A percentile compares a stretch with the other conserved stretches of the same genome.
These are phyloP conservation scores for Lignosus rhinocerotis DNA, from an alignment of 1,284 basidiomycete species.

Conservation along the genomic window DNA sequence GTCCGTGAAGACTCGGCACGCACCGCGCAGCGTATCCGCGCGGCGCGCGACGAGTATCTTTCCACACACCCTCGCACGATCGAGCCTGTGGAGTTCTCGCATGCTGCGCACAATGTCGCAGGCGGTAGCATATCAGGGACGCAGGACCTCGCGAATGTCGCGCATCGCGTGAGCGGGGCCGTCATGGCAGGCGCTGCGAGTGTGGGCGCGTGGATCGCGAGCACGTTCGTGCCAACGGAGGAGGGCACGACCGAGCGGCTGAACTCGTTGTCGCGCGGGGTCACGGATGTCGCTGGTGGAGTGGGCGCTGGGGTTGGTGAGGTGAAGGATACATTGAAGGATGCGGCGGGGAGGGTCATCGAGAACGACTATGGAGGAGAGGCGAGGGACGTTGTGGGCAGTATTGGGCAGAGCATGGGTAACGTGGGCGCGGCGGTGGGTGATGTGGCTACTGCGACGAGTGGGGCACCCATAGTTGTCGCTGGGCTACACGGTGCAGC, in stretches of 20 bases:
- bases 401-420: conserved; percentile 21
- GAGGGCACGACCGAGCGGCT: conserved; percentile 19
- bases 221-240: conserved; percentile 22
- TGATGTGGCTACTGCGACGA: conserved; percentile 23
- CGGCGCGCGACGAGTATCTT: conserved; percentile 16
- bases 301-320: conserved; percentile 18
- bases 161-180: conserved; percentile 20
- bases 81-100: conserved; percentile 19
- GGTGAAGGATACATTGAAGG: conserved; percentile 20
- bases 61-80: conserved; percentile 22
- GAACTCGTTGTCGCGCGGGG: conserved; percentile 3
- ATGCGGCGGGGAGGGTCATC: conserved; percentile 21
- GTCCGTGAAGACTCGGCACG: conserved; percentile 24
- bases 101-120: conserved; percentile 13
- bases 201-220: conserved; percentile 29
- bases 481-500: conserved; percentile 26
- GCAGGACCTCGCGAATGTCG: conserved; percentile 22
- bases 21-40: conserved; percentile 21
- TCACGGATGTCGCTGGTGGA: conserved; percentile 5
- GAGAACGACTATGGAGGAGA: conserved; percentile 29
- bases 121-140: conserved; percentile 20
- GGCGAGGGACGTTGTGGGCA: conserved; percentile 22
- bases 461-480: conserved; percentile 19
- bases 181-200: conserved; percentile 25
- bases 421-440: conserved; percentile 25